phyloP scores from a whole-genome alignment of 768 basidiomycete species.

The Boletus pseudopeckii region DNA sequence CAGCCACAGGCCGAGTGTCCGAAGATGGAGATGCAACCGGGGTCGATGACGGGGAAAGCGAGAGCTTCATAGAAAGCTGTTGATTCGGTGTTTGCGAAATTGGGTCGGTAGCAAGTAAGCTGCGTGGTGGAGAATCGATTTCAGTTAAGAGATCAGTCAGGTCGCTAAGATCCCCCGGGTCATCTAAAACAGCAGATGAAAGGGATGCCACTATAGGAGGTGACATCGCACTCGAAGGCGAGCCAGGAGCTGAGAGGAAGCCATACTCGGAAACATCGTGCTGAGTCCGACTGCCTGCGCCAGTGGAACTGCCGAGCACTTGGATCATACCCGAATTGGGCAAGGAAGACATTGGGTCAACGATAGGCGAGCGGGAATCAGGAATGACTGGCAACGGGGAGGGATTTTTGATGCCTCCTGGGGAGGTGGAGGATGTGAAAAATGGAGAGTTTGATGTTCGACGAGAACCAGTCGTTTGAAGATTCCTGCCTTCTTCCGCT shows the following conservation, averaged over 20 bases:
- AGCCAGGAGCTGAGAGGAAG: background rate
- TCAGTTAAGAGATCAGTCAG: conserved; percentile 32
- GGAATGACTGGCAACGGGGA: background rate
- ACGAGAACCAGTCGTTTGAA: background rate
- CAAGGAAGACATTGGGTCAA: background rate
- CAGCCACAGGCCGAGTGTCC: background rate
- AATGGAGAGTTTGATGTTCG: background rate
- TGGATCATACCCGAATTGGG: background rate
- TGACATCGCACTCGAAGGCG: background rate
- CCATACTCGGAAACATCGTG: background rate
- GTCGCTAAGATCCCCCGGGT: conserved; percentile 21
- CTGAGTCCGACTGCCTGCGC: background rate
- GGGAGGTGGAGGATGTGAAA: background rate
- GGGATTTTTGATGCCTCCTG: background rate
- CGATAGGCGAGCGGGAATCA: background rate
- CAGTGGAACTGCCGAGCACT: background rate
- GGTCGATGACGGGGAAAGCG: background rate
- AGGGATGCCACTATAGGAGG: background rate
- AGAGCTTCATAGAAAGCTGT: background rate
- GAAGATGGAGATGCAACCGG: conserved; percentile 1
- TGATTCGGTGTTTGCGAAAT: background rate
- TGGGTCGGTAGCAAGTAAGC: background rate
- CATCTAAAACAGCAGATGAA: conserved; percentile 4
- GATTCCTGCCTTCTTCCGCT: background rate
- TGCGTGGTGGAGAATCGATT: conserved; percentile 10